Conservation (phyloP, 1,284 basidiomycete genomes). For the Meripilus lineatus region DNA sequence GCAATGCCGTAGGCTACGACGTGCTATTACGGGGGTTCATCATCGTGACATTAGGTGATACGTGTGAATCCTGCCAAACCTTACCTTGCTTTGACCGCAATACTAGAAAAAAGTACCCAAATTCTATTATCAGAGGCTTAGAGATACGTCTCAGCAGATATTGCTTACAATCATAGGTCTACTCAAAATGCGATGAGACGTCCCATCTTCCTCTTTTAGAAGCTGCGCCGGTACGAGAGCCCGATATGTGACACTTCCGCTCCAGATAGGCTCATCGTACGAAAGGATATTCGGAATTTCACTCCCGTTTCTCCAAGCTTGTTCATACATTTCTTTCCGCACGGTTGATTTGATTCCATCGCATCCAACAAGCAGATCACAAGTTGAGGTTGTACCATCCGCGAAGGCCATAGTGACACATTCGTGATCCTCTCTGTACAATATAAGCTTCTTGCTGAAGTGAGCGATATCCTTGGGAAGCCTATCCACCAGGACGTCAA, state of each 20-base stretch:
- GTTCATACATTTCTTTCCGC: slow-evolving; percentile 27
- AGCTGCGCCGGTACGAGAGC: slow-evolving; percentile 17
- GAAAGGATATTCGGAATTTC: slow-evolving; percentile 11
- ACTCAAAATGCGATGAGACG: slow-evolving; percentile 21
- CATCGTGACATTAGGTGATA: too few relatives aligned
- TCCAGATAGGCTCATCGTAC: slow-evolving; percentile 31
- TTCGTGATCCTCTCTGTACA: slow-evolving; percentile 5
- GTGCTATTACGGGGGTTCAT: slow-evolving; percentile 23
- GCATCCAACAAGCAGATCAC: slow-evolving; percentile 43
- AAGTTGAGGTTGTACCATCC: slow-evolving; percentile 33
- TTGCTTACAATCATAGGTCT: slow-evolving; percentile 28
- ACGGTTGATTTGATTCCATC: slow-evolving; percentile 45
- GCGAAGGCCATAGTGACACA: slow-evolving; percentile 27
- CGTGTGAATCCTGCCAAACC: too few relatives aligned
- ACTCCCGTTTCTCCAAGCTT: background rate
- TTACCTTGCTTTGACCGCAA: slow-evolving; percentile 28
- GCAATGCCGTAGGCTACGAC: slow-evolving; percentile 30
- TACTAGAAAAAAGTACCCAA: slow-evolving; percentile 15
- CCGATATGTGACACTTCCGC: slow-evolving; percentile 32
- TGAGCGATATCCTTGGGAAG: slow-evolving; percentile 36
- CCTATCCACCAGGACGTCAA: slow-evolving; percentile 37
- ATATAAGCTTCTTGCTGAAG: slow-evolving; percentile 33
- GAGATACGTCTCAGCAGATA: background rate
- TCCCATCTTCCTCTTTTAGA: slow-evolving; percentile 6
- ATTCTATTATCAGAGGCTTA: background rate